Evolutionary conservation across 2,329 filamentous ascomycete genomes (phyloP).

Genomic region (Scolecobasidium constrictum): DNA sequence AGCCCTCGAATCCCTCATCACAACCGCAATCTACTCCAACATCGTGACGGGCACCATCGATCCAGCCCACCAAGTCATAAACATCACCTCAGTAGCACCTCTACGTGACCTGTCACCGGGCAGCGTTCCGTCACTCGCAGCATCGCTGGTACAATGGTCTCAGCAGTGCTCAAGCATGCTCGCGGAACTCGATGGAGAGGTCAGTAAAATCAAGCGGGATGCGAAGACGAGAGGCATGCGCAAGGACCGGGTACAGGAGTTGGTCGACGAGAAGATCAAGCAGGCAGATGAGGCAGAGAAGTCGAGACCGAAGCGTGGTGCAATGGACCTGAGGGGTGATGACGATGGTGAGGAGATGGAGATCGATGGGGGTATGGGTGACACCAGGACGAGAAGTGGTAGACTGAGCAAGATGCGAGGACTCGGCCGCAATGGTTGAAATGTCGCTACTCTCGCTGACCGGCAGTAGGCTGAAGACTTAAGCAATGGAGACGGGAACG

Average conservation of each 20-base stretch:
- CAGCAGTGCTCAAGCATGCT: constrained; percentile 67
- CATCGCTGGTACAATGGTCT: constrained; percentile 63
- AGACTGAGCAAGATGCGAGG: constrained; percentile 3
- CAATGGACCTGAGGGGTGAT: background rate
- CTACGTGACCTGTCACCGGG: constrained; percentile 75
- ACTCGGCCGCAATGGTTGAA: background rate
- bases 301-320: constrained; percentile 4
- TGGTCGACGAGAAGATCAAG: constrained; percentile 5
- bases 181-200: constrained; percentile 63
- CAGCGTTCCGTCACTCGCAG: constrained; percentile 57
- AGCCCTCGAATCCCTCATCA: constrained; percentile 77
- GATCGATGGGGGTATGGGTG: constrained; percentile 6
- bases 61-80: constrained; percentile 61
- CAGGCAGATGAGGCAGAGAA: constrained; percentile 2
- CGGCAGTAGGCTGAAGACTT: too few relatives aligned
- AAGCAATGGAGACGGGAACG: too few relatives aligned
- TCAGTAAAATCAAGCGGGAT: constrained; percentile 49
- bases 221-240: constrained; percentile 15
- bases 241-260: background rate
- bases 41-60: constrained; percentile 77
- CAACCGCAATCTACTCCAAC: constrained; percentile 75
- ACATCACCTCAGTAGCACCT: constrained; percentile 70
- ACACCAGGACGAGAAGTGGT: constrained; percentile 7
- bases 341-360: constrained; percentile 5
- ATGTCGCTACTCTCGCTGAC: too few relatives aligned